Conservation (phyloP, 768 basidiomycete species). For the Trametes cubensis region DNA sequence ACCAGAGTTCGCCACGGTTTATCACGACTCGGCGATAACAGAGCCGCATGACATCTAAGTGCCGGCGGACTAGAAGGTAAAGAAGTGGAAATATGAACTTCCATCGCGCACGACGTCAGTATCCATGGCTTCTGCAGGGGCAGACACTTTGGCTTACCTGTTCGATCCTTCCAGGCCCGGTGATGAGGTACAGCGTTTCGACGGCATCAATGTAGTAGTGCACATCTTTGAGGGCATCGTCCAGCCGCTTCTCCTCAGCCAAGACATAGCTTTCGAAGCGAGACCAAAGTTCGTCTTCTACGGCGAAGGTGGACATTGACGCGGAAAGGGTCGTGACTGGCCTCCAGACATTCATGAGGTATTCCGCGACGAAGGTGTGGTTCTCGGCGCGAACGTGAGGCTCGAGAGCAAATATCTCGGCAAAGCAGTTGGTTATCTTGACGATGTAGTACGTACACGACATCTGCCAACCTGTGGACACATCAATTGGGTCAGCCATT, state of each 20-base stretch:
- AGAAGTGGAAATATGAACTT: slow-evolving; percentile 41
- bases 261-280: slow-evolving; percentile 35
- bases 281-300: slow-evolving; percentile 27
- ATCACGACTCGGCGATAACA: slow-evolving; percentile 45
- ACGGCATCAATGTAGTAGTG: slow-evolving; percentile 37
- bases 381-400: slow-evolving; percentile 25
- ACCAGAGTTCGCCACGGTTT: slow-evolving; percentile 41
- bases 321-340: slow-evolving; percentile 14
- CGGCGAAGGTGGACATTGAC: slow-evolving; percentile 18
- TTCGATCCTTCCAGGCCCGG: slow-evolving; percentile 39
- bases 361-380: slow-evolving; percentile 28
- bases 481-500: not conserved
- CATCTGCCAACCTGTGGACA: slow-evolving; percentile 28
- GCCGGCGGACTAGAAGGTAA: slow-evolving; percentile 38
- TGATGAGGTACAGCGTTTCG: slow-evolving; percentile 34
- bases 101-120: not conserved
- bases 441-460: slow-evolving; percentile 17
- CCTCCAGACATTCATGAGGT: slow-evolving; percentile 27
- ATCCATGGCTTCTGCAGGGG: not conserved
- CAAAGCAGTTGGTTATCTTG: slow-evolving; percentile 19
- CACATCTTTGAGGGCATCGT: slow-evolving; percentile 33
- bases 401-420: slow-evolving; percentile 23
- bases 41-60: slow-evolving; percentile 38
- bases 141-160: slow-evolving; percentile 25
- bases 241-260: slow-evolving; percentile 32